Base-by-base conservation (phyloP, 345 rosid genomes). In the Tarenaya hassleriana region DNA sequence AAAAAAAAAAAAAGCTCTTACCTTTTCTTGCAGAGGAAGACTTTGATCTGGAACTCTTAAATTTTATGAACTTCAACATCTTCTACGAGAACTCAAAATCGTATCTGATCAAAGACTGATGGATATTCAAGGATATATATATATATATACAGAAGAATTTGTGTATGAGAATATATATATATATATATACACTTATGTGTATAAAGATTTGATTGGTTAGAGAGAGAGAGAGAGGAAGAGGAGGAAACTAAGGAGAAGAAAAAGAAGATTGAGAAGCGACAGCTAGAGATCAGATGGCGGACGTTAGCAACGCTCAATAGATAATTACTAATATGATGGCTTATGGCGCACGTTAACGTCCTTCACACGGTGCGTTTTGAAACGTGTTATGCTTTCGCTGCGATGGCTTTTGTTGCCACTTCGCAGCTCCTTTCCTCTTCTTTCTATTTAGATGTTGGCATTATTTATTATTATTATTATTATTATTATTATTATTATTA, bases 271-370 rank as follows among this genome's bases (percentile, higher is more conserved):
- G 65, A 59, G 70, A 66, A 66, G 70, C 70, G 65, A 66, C 65
- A 66, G 70, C 65, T 66, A 59, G 21, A 66, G 51, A 52, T n/a
- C n/a, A n/a, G 51, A 52, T 46, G 60, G 61, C 41, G 60, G 16
- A 59, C 56, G 65, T 66, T 59, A 66, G 70, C 70, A 66, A 45
- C 65, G 50, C 37, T 44, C 43, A 10, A 10, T 38, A n/a, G 46
- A 56, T 56, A 35, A 13, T 39, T 41, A 33, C 34, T 46, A 35
- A 35, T 11, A 49, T 14, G 7, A 34, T 73, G 63, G 53, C 84
- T 73, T 77, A 14, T 8, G 51, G 53, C 41, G 53, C 77, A 74
- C 74, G 84, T 69, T 61, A 70, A 54, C 60, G 68, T 66, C 33
- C 49, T 49, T 38, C 35, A 43, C 88, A 75, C 84, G 91, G 38